Evolutionary conservation across 108 stramenopile genomes (phyloP).

Genomic region (Cyclotella kingstonii): DNA sequence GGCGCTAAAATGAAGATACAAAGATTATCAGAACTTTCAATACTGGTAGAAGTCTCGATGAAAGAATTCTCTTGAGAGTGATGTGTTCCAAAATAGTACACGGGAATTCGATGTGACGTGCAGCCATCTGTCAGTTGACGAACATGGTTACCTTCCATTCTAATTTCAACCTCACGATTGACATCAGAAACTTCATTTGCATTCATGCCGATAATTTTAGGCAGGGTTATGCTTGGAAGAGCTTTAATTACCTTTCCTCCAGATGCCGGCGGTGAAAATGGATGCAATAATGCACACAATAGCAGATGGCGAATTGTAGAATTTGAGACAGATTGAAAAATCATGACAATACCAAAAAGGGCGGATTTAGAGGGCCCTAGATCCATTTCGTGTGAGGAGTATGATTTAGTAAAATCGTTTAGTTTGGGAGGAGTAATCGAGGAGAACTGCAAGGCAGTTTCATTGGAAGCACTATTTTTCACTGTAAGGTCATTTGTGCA

Average conservation of each 20-base stretch:
- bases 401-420: neutral
- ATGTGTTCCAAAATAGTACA: conserved; percentile 29
- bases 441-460: neutral
- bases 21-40: too few relatives aligned
- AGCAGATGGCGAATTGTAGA: conserved; percentile 60
- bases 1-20: conserved; percentile 78
- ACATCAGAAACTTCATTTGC: too few relatives aligned
- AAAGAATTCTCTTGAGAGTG: neutral
- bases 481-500: neutral
- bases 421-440: neutral
- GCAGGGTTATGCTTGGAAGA: conserved; percentile 51
- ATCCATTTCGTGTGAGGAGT: conserved; percentile 36
- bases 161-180: conserved; percentile 43
- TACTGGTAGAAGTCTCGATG: too few relatives aligned
- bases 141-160: conserved; percentile 44
- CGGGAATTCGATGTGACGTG: too few relatives aligned
- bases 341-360: conserved; percentile 65
- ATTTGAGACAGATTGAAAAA: conserved; percentile 73
- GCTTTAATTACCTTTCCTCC: conserved; percentile 50
- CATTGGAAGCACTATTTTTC: neutral
- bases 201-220: too few relatives aligned
- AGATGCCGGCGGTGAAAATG: conserved; percentile 63
- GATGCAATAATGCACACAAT: conserved; percentile 77
- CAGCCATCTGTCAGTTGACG: conserved; percentile 8
- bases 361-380: conserved; percentile 81